phyloP scores from a whole-genome alignment of 2,329 filamentous ascomycete genomes.

The Scedosporium minutisporum region DNA sequence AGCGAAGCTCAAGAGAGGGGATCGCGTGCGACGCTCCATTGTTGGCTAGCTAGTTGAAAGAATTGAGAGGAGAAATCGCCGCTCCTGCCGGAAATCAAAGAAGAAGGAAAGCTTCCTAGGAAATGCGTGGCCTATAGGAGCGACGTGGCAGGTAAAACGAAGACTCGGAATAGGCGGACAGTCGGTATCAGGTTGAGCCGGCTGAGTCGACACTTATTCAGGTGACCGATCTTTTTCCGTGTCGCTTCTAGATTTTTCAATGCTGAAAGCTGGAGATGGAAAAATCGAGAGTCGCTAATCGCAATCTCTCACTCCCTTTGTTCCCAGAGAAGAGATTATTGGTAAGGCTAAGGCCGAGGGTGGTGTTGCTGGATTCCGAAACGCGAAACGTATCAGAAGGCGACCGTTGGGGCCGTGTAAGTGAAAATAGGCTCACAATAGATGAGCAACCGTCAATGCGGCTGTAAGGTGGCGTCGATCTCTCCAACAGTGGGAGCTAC shows the following conservation, averaged over 20 bases:
- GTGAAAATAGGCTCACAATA: not conserved
- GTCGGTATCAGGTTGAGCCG: not conserved
- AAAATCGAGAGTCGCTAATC: not conserved
- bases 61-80: not conserved
- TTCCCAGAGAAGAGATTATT: not conserved
- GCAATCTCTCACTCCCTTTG: not conserved
- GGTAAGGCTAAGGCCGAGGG: not conserved
- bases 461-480: not conserved
- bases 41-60: not conserved
- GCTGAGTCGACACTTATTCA: not conserved
- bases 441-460: not conserved
- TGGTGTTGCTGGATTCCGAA: not conserved
- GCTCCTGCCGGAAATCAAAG: too few relatives aligned
- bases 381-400: not conserved
- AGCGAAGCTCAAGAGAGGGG: not conserved
- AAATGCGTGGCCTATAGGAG: not conserved
- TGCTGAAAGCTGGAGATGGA: not conserved
- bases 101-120: too few relatives aligned
- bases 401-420: not conserved
- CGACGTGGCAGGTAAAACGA: not conserved
- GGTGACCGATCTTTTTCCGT: not conserved
- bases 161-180: not conserved
- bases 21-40: not conserved
- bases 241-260: not conserved
- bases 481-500: not conserved